Evolutionary conservation across 2,329 filamentous ascomycete species (phyloP), one percentile per base, ranked within the genome.

Genomic region (Xylaria arbuscula): DNA sequence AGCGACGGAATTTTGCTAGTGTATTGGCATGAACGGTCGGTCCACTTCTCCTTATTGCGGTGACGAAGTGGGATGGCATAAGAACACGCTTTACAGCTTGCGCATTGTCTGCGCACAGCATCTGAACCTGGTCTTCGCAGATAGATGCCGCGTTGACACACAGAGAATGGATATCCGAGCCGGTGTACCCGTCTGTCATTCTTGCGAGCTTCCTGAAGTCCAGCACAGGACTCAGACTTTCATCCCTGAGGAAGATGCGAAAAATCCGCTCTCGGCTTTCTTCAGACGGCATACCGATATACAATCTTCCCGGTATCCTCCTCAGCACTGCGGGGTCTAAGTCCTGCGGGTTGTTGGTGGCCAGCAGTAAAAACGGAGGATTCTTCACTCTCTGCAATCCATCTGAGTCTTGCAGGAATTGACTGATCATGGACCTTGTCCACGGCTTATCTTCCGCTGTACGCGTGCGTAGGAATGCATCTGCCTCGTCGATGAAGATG

Each of bases 401-500:
- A n/a, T 61, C 58, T 34, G 13, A 42, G 2, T 61, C 58, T 3
- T 22, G 24, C n/a, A 61, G 22, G 15, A 68, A 62, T 24, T 68
- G 36, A 28, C 42, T 66, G 10, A 62, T 15, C 57, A 51, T 57
- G 9, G n/a, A 19, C 40, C 40, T 57, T 36, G 11, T 42, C 68
- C 45, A 28, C 17, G 45, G 45, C 8, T 47, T 47, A n/a, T 47
- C 45, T 9, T 47, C 45, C 19, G 45, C 45, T 2, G 45, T 47
- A 10, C 45, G 13, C 32, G 42, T 32, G 15, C 50, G 38, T 38
- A 74, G 56, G 36, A 74, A 56, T 1, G 64, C 64, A 38, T 74
- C 76, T n/a, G 72, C 74, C 59, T 78, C 75, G 66, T 78, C 76
- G 22, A 77, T 45, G 67, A 79, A 78, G 34, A 80, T 60, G 40